Conservation (phyloP, 148 eudicot species). For the Bassia scoparia region DNA sequence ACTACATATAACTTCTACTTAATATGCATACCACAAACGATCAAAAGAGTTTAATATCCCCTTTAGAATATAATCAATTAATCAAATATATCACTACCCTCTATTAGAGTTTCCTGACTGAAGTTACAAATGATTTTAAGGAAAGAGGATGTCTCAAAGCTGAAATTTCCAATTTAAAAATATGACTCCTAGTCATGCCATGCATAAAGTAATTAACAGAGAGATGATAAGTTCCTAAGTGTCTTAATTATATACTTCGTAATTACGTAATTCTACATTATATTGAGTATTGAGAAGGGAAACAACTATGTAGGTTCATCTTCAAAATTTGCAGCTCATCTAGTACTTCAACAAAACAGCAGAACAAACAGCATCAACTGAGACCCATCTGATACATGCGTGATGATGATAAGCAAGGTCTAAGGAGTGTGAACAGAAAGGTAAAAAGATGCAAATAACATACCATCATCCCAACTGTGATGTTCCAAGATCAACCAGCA, state of each 20-base stretch:
- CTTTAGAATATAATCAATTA: background rate
- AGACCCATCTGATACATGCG: no score
- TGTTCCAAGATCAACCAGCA: conserved; percentile 97
- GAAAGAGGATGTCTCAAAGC: background rate
- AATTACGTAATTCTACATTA: no score
- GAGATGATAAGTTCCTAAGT: no score
- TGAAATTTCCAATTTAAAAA: background rate
- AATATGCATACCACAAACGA: background rate
- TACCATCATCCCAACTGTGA: conserved; percentile 97
- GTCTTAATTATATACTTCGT: no score
- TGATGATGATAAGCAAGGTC: background rate
- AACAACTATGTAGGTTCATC: no score
- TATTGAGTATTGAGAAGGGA: no score
- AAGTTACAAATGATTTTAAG: background rate
- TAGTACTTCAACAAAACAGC: no score
- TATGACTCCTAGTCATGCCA: no score
- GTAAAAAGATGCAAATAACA: conserved; percentile 10
- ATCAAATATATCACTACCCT: background rate
- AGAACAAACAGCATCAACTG: no score
- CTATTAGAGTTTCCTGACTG: background rate
- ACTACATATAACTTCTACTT: background rate
- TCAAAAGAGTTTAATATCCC: background rate
- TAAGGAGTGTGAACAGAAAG: background rate
- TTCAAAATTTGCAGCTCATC: no score
- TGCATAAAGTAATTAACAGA: no score